These are phyloP conservation scores for Exophiala xenobiotica DNA, from an alignment of 2,329 filamentous ascomycete genomes.

Conservation along the genomic window DNA sequence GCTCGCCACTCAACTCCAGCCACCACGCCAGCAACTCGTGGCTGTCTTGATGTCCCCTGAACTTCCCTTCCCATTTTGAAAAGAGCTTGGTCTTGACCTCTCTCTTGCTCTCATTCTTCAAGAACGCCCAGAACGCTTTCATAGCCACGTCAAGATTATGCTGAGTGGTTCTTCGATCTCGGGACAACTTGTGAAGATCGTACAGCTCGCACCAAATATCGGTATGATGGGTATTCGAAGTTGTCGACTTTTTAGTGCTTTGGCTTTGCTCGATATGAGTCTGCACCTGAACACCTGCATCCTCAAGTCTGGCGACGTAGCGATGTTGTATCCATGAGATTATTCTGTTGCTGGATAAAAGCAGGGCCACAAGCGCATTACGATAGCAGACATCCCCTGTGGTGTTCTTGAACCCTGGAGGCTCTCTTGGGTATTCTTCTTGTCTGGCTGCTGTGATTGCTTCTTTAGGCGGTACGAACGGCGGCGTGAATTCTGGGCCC, in stretches of 20 bases:
- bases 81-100: not conserved
- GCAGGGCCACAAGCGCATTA: constrained; percentile 17
- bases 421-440: not conserved
- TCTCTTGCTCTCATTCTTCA: not conserved
- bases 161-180: not conserved
- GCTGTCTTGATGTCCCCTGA: constrained; percentile 4
- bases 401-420: not conserved
- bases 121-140: constrained; percentile 11
- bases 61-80: not conserved
- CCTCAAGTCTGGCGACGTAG: constrained; percentile 14
- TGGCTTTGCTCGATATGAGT: not conserved
- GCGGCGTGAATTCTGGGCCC: constrained; percentile 12
- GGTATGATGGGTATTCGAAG: constrained; percentile 3
- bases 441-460: constrained; percentile 5
- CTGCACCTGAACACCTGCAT: not conserved
- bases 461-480: not conserved
- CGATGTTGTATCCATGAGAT: constrained; percentile 20
- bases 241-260: not conserved
- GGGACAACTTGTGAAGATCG: constrained; percentile 3
- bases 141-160: constrained; percentile 1
- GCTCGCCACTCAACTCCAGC: not conserved
- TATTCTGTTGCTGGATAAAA: constrained; percentile 17
- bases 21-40: constrained; percentile 6
- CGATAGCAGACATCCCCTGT: constrained; percentile 15
- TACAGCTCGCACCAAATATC: constrained; percentile 21